Evolutionary conservation across 257 asterid species (phyloP).

Genomic region (Asclepias syriaca): DNA sequence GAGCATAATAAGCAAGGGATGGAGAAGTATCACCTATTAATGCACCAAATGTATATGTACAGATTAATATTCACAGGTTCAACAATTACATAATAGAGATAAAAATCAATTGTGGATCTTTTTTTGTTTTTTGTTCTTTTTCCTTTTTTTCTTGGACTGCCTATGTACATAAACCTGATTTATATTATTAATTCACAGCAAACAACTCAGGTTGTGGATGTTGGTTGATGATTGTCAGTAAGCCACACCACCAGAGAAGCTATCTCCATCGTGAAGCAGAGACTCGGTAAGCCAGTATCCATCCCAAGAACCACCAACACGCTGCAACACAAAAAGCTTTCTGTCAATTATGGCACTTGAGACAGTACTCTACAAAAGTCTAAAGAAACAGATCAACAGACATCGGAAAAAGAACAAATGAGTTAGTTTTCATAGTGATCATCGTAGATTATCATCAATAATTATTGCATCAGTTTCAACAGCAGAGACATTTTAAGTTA

Average conservation of each 20-base stretch:
- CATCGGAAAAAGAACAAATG: background rate
- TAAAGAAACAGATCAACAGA: background rate
- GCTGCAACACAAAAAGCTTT: constrained; percentile 33
- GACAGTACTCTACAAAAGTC: background rate
- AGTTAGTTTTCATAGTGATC: no score
- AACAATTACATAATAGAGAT: background rate
- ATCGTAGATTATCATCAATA: no score
- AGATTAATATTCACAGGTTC: background rate
- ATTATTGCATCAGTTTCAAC: no score
- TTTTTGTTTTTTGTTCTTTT: no score
- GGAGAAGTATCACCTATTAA: background rate
- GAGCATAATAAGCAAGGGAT: no score
- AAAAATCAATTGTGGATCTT: no score
- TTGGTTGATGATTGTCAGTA: constrained; percentile 25
- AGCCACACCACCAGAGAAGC: constrained; percentile 87
- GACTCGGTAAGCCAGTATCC: constrained; percentile 97
- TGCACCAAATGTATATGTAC: background rate
- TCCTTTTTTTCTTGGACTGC: background rate
- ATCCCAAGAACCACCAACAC: constrained; percentile 96
- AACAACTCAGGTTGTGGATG: background rate
- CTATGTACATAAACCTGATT: background rate
- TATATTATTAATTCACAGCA: background rate
- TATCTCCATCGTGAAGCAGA: constrained; percentile 75
- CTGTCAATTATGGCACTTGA: background rate
- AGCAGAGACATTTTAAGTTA: background rate